Evolutionary conservation across 768 basidiomycete genomes (phyloP).

Genomic region (Suillus brevipes): DNA sequence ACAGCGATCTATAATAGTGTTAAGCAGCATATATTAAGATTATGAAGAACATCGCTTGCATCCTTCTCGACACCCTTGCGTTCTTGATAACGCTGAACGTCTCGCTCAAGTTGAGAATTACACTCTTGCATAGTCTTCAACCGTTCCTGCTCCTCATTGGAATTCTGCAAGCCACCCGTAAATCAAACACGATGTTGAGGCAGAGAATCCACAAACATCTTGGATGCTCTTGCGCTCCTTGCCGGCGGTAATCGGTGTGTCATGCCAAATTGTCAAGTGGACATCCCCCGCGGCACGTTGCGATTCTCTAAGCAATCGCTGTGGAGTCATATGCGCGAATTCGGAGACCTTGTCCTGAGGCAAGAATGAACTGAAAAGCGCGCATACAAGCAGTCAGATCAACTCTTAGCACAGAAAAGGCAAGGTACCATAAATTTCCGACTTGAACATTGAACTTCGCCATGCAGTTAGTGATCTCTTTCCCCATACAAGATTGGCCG

Average conservation of each 20-base stretch:
- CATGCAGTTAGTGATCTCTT: conserved; percentile 55
- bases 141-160: conserved; percentile 53
- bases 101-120: conserved; percentile 74
- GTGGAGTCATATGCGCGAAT: conserved; percentile 88
- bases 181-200: neutral
- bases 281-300: conserved; percentile 88
- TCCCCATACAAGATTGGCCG: conserved; percentile 57
- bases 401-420: neutral
- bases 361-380: conserved; percentile 70
- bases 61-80: conserved; percentile 68
- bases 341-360: conserved; percentile 96
- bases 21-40: neutral
- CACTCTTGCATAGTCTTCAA: conserved; percentile 65
- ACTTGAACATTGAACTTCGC: conserved; percentile 86
- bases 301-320: conserved; percentile 82
- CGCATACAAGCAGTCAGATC: conserved; percentile 9
- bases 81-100: conserved; percentile 77
- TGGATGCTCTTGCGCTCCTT: conserved; percentile 55
- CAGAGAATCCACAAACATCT: conserved; percentile 44
- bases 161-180: conserved; percentile 37
- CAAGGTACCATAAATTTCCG: conserved; percentile 83
- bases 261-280: conserved; percentile 78
- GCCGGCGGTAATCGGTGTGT: conserved; percentile 66
- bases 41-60: conserved; percentile 32
- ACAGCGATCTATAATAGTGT: conserved; percentile 53